phyloP scores from a whole-genome alignment of 2,329 filamentous ascomycete genomes.

The Cyphellophora europaea region DNA sequence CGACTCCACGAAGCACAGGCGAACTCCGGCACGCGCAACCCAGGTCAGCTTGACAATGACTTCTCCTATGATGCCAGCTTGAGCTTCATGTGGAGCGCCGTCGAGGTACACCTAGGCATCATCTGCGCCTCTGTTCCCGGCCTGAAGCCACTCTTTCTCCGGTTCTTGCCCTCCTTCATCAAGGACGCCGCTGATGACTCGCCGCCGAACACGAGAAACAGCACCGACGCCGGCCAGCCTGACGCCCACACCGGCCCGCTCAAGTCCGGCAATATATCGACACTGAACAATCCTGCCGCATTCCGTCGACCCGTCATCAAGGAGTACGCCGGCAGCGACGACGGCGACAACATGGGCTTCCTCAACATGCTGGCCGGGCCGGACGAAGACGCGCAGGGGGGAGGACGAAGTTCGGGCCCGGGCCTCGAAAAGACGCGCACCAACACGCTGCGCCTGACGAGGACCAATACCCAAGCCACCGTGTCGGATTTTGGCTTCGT shows the following conservation, averaged over 20 bases:
- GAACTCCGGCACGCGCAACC: slow-evolving; percentile 13
- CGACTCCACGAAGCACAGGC: slow-evolving; percentile 33
- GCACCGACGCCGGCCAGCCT: slow-evolving; percentile 15
- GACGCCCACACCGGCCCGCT: slow-evolving; percentile 2
- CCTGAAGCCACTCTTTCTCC: slow-evolving; percentile 72
- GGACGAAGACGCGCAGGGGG: slow-evolving; percentile 6
- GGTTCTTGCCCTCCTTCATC: slow-evolving; percentile 48
- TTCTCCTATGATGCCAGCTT: slow-evolving; percentile 69
- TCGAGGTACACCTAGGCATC: slow-evolving; percentile 86
- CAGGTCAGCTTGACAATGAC: slow-evolving; percentile 25
- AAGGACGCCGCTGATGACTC: slow-evolving; percentile 33
- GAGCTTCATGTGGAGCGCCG: slow-evolving; percentile 86
- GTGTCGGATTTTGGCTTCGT: slow-evolving; percentile 54
- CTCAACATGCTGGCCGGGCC: slow-evolving; percentile 18
- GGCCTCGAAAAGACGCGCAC: neutral
- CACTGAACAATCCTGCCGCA: slow-evolving; percentile 19
- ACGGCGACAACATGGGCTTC: slow-evolving; percentile 19
- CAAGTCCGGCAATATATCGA: slow-evolving; percentile 7
- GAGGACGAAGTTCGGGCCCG: slow-evolving; percentile 15
- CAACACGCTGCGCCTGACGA: slow-evolving; percentile 24
- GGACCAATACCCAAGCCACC: slow-evolving; percentile 14
- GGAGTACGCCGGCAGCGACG: slow-evolving; percentile 15
- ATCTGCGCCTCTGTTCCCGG: slow-evolving; percentile 89
- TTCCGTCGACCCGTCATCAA: slow-evolving; percentile 12
- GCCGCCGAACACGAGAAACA: slow-evolving; percentile 5